Evolutionary conservation across 805 yeast species (phyloP), one percentile per base, ranked within the genome.

Genomic region (Tanozyma kutaoensis): DNA sequence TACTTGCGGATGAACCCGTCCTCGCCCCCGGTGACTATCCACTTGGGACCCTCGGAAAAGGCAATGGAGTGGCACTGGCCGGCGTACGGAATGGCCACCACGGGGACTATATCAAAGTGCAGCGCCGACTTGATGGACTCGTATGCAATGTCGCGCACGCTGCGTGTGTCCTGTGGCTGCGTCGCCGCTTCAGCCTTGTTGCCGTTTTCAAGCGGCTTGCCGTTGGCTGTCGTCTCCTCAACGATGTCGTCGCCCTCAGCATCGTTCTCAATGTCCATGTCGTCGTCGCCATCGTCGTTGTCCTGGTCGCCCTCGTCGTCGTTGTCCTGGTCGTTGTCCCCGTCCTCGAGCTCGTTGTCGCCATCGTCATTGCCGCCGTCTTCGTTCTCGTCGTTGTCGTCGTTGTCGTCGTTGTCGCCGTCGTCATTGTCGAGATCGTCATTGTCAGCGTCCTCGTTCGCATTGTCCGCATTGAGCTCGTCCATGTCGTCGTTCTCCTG

Each of bases 1-100:
- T 77, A 91, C 45, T 80, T 85, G 25, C 98, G 61, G 19, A 91
- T 79, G 41, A 74, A 81, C 4, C 98, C 98, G 50, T 91, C 98
- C 37, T 79, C 88, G 8, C 97, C 97, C 13, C 98, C 98, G 1
- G 95, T 76, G 41, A 86, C 77, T 22, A 91, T 59, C 77, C 85
- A 86, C 43, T 75, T 76, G 23, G 85, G 76, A 5, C 93, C 93
- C 40, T 69, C 71, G 1, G 93, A 69, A 24, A 84, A 57, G 2
- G 86, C 76, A 20, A 88, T 39, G 3, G 91, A 67, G 50, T 84
- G 84, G 18, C 91, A 76, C 15, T 79, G 75, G 1, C 81, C 55
- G 2, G 82, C 65, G 40, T 81, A 84, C 1, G 94, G 88, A 8
- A 2, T 62, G 40, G 18, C 43, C 37, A 26, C 45, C 45, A 20